Percentiles rank a stretch among this genome's conserved stretches.
These are phyloP conservation scores for Coprinopsis sp. DNA, from an alignment of 768 basidiomycete species.

Conservation along the genomic window DNA sequence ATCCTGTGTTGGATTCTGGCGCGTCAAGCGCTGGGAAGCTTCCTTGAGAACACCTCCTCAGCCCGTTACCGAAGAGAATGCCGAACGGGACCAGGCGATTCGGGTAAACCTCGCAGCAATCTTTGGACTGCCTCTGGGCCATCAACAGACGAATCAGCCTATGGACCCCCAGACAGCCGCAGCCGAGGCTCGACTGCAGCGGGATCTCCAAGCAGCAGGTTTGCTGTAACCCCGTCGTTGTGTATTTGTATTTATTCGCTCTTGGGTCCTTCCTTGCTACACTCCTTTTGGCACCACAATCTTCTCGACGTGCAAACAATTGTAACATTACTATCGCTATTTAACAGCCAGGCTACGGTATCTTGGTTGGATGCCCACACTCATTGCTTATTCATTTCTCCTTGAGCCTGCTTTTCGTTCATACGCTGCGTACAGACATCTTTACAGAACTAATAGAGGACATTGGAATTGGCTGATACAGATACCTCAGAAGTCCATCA, in stretches of 20 bases:
- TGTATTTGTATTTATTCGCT: background rate
- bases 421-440: background rate
- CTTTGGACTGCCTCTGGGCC: conserved; percentile 42
- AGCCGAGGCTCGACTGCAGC: conserved; percentile 40
- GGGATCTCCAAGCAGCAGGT: conserved; percentile 52
- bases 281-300: conserved; percentile 2
- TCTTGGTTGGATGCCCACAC: too few relatives aligned
- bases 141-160: conserved; percentile 4
- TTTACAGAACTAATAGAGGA: too few relatives aligned
- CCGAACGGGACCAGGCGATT: conserved; percentile 47
- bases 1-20: conserved; percentile 76
- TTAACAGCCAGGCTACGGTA: too few relatives aligned
- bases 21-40: conserved; percentile 80
- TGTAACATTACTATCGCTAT: background rate
- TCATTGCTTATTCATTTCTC: conserved; percentile 1
- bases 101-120: conserved; percentile 47
- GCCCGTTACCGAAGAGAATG: conserved; percentile 39
- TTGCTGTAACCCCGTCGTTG: conserved; percentile 33
- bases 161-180: background rate
- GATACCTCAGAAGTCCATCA: conserved; percentile 46
- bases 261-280: conserved; percentile 1
- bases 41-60: conserved; percentile 48
- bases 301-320: background rate
- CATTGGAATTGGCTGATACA: too few relatives aligned
- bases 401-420: conserved; percentile 1